Conservation (phyloP, 169 alveolate species). For the Cystoisospora suis region DNA sequence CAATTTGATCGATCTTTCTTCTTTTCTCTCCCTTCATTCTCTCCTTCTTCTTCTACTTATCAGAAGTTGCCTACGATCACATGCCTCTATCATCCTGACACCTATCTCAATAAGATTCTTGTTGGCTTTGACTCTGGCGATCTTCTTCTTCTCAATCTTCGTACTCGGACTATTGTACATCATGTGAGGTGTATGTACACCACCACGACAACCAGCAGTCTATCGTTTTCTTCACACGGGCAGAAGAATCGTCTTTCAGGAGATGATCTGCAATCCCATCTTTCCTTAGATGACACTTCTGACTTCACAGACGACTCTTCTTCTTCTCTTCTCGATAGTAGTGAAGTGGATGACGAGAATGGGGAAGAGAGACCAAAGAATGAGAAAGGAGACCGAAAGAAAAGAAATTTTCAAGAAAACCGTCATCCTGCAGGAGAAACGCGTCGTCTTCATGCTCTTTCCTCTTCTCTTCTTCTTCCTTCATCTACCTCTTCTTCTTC, state of each 20-base stretch:
- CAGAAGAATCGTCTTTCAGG: not conserved
- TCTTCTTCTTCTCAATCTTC: constrained; percentile 77
- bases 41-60: not conserved
- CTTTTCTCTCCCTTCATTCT: not conserved
- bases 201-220: not conserved
- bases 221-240: not conserved
- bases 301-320: too few species aligned
- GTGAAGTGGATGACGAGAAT: not conserved
- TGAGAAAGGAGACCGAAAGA: too few species aligned
- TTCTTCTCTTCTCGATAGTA: not conserved
- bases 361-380: not conserved
- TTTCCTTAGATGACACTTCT: too few species aligned
- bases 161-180: constrained; percentile 72
- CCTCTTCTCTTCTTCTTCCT: not conserved
- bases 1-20: not conserved
- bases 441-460: not conserved
- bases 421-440: not conserved
- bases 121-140: constrained; percentile 68
- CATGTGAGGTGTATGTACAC: constrained; percentile 59
- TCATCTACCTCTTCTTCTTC: not conserved
- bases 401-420: too few species aligned
- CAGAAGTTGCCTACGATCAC: not conserved
- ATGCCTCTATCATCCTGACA: constrained; percentile 80
- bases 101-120: constrained; percentile 81
- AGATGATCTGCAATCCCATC: too few species aligned